Percentiles rank a stretch among this genome's conserved stretches.
phyloP scores from a whole-genome alignment of 2,329 filamentous ascomycete species.

The Pseudogymnoascus sp. region DNA sequence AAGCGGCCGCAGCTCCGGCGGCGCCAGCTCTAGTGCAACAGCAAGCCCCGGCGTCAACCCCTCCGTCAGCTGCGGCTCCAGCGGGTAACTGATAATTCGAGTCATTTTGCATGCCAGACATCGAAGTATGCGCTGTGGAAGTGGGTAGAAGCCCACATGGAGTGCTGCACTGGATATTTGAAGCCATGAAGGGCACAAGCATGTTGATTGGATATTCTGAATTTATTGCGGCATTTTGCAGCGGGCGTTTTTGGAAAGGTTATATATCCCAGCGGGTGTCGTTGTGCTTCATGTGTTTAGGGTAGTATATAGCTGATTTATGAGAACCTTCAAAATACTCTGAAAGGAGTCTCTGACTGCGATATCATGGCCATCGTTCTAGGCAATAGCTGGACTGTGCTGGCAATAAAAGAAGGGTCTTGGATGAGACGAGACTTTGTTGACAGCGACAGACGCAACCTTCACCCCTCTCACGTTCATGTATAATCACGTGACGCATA shows the following conservation, averaged over 20 bases:
- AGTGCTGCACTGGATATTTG: background rate
- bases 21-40: background rate
- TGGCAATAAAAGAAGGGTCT: too few species aligned
- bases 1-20: background rate
- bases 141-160: background rate
- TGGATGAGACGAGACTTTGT: too few species aligned
- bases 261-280: background rate
- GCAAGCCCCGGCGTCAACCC: background rate
- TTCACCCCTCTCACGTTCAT: too few species aligned
- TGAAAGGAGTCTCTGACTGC: too few species aligned
- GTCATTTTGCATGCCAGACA: background rate
- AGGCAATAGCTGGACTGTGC: too few species aligned
- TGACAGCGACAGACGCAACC: too few species aligned
- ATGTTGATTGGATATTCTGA: background rate
- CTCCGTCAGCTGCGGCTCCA: background rate
- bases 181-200: too few species aligned
- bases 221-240: background rate
- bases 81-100: background rate
- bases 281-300: background rate
- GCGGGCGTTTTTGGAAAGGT: background rate
- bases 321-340: too few species aligned
- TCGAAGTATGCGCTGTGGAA: background rate
- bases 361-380: too few species aligned
- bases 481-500: too few species aligned
- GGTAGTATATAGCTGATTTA: background rate